Evolutionary conservation across 2,329 filamentous ascomycete genomes (phyloP), one percentile per base, ranked within the genome.

Genomic region (Xylogone sp.): DNA sequence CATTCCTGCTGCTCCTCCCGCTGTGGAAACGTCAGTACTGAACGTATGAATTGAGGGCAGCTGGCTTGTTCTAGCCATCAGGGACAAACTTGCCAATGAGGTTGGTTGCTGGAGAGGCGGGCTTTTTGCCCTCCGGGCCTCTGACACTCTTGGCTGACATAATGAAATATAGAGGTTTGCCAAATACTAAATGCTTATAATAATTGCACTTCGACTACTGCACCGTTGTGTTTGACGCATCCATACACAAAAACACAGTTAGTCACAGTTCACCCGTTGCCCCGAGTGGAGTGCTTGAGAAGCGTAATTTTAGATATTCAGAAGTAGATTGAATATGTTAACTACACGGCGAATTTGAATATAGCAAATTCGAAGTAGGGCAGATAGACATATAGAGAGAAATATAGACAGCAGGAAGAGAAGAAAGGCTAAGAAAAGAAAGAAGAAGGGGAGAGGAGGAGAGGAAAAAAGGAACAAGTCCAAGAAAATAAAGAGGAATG

Each of bases 1-100:
- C 93, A 97, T 97, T 67, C 94, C 94, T 62, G 94, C 94, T 72
- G 90, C 90, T 68, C 94, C 94, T 68, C 94, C 94, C 69, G 94
- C 94, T 96, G 62, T 62, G 39, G 21, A 43, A 19, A 2, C 29
- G 42, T 59, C 48, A 60, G 55, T 47, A 54, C 5, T n/a, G n/a
- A 16, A 39, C 24, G 6, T 27, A 27, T 27, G 24, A 27, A 27
- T 10, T 10, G 5, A 39, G n/a, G n/a, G 10, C n/a, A 39, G 34
- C 34, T 39, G 5, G 34, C 34, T 16, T 39, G 8, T 39, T 13
- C 8, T 39, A 4, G 4, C 4, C n/a, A 39, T 5, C 5, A 39
- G 5, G n/a, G 13, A 13, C 34, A n/a, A n/a, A 59, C 65, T 64
- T 78, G 94, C 90, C 90, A 65, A 97, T 92, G 64, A 97, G 75